Evolutionary conservation across 176 grass and related monocot species (phyloP), one percentile per base, ranked within the genome.

Genomic region (Oryza rufipogon): DNA sequence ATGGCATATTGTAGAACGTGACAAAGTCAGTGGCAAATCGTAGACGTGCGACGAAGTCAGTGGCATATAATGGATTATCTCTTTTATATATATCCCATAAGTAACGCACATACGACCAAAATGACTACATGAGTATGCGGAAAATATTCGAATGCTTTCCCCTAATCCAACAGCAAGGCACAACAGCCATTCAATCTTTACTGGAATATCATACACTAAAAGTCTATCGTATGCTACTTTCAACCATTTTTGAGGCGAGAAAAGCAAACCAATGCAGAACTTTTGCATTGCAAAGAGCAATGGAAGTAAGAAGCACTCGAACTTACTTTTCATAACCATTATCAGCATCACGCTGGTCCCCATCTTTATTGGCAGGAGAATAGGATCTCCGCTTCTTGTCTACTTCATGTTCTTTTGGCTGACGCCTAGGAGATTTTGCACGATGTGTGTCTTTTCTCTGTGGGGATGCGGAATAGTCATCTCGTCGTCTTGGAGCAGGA

Each of bases 381-480:
- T 88, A 88, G 52, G 86, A 88, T 71, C 83, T 84, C 20, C 7
- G 80, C 52, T 79, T 89, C 23, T 77, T 78, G 56, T 92, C 85
- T 23, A 22, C 58, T n/a, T 84, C 93, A 46, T 49, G 61, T n/a
- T 88, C 88, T 85, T 86, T 90, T 79, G 90, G 72, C 15, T 58
- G 80, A 64, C 78, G 76, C 68, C 70, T 76, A 5, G 93, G 88
- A 64, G 90, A 92, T 76, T 81, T 90, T 22, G 68, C 9, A 3
- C 36, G 88, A 23, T 82, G 88, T 10, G 83, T 54, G 11, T 90
- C 82, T 73, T 85, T 92, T 81, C 83, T 86, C 28, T 54, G 67
- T 58, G 96, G 96, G 11, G 96, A 98, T 54, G 80, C 67, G 58
- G 89, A 92, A 65, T 94, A 80, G 41, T 94, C 87, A 74, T 83